Evolutionary conservation across 805 yeast species (phyloP), one percentile per base, ranked within the genome.

Genomic region (Saccharomycopsis babjevae): DNA sequence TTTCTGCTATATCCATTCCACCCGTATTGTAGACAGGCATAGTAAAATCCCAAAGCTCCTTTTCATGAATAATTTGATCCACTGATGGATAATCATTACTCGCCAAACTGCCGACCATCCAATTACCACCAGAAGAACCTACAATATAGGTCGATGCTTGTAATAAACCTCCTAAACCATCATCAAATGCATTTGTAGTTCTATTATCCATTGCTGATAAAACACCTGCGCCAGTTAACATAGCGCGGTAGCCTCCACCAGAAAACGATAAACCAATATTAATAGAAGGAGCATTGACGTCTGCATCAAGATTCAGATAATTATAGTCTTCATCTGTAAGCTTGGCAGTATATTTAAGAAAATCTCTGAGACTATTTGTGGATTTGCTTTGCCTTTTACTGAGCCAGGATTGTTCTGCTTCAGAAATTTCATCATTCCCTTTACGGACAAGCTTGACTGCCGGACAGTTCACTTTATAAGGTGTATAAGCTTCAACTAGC

Each of bases 61-160:
- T 43, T 34, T 59, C 61, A 3, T 65, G 46, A 46, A 78, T 73
- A 22, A 73, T 57, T 2, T 63, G 72, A 57, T 64, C 65, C 10
- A 76, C 67, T 5, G 73, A 65, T 32, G 68, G 60, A 66, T 69
- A 74, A 61, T 75, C 72, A 64, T 77, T 68, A 40, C 73, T 59
- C 13, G 69, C 69, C 25, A 77, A 61, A 8, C 79, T 73, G n/a
- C 83, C 79, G 2, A 83, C 82, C 13, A 83, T 69, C 88, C 88
- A 83, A 50, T 83, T 76, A 0, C 88, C 88, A 1, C 88, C 88
- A 4, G 86, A 81, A 1, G 82, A 76, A 1, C 88, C 88, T 0
- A 80, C 79, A 18, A 84, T 71, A 66, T 83, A 84, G 11, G 79
- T 70, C 0, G 81, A 61, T 3, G 80, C 70, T 67, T 83, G 86